Conservation (phyloP, 2,329 filamentous ascomycete genomes). For the Curvularia sp. region DNA sequence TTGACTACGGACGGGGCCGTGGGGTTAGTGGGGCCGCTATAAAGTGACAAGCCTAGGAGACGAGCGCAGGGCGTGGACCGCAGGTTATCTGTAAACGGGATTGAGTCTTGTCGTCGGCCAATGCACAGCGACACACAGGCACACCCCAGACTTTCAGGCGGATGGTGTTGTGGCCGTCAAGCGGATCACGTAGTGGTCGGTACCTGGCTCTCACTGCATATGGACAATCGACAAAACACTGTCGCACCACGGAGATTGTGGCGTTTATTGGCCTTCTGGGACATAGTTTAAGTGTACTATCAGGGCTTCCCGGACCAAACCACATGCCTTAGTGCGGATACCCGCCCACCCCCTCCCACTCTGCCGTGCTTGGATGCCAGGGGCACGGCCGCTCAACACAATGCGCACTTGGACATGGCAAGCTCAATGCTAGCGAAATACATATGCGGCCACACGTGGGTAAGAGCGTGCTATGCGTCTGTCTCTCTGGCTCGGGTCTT, state of each 20-base stretch:
- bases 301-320: constrained; percentile 25
- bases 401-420: constrained; percentile 8
- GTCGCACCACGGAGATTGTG: constrained; percentile 38
- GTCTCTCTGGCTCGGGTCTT: constrained; percentile 5
- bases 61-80: constrained; percentile 24
- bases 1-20: constrained; percentile 19
- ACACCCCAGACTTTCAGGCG: constrained; percentile 32
- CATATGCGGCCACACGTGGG: constrained; percentile 42
- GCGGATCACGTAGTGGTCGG: constrained; percentile 35
- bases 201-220: constrained; percentile 31
- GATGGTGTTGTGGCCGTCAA: constrained; percentile 31
- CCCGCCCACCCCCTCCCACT: neutral
- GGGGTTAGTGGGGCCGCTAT: constrained; percentile 26
- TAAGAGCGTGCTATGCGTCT: constrained; percentile 25
- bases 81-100: constrained; percentile 10
- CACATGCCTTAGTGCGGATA: constrained; percentile 8
- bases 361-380: constrained; percentile 11
- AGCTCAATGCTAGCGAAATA: constrained; percentile 25
- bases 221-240: constrained; percentile 20
- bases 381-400: constrained; percentile 9
- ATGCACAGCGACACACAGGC: constrained; percentile 31
- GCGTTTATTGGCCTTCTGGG: constrained; percentile 41
- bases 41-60: constrained; percentile 22
- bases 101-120: constrained; percentile 23
- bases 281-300: constrained; percentile 16